Base-by-base conservation (phyloP, 1,139 yeast species). In the Geotrichum siamense region DNA sequence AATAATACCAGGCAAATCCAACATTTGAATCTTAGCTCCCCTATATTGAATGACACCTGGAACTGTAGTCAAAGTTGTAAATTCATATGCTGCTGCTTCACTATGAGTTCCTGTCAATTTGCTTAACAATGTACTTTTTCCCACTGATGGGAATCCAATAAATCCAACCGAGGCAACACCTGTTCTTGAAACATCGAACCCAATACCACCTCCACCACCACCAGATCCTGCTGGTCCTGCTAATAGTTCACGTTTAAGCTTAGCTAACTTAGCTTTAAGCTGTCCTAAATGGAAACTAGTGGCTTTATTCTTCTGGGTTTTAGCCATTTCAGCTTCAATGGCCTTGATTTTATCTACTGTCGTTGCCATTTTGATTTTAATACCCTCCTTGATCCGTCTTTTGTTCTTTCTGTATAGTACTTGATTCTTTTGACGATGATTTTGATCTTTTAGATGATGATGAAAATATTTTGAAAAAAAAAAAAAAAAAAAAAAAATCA, bases 161-260 rank as follows among this genome's bases (percentile, higher is more conserved):
- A 89, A 89, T 13, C 98, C 98, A 45, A 91, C 93, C 5, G 94
- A 79, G 4, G 96, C 97, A 8, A 84, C 96, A 67, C 98, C 98
- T 0, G 97, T 89, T 65, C 96, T 77, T 10, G 96, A 94, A 34
- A 93, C 98, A 68, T 91, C 99, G 65, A 91, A 91, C 3, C 98
- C 98, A 20, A 76, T 77, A 54, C 80, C 79, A 43, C 86, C 91
- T 39, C 82, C 89, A 48, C 94, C 94, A 40, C 96, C 96, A 32
- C 96, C 94, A 39, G 82, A 74, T 1, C 85, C 73, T 21, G 82
- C 65, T 5, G 89, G 72, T 51, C 87, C 94, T 10, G 94, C 79
- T 52, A 91, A 71, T 48, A 91, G 73, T 61, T 93, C 98, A 60
- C 96, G 76, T 70, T 94, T 83, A 56, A 91, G 73, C 61, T 89